A percentile compares a stretch with the other conserved stretches of the same genome.
phyloP scores from a whole-genome alignment of 139 green algal species.

The Coelastrella sp. region DNA sequence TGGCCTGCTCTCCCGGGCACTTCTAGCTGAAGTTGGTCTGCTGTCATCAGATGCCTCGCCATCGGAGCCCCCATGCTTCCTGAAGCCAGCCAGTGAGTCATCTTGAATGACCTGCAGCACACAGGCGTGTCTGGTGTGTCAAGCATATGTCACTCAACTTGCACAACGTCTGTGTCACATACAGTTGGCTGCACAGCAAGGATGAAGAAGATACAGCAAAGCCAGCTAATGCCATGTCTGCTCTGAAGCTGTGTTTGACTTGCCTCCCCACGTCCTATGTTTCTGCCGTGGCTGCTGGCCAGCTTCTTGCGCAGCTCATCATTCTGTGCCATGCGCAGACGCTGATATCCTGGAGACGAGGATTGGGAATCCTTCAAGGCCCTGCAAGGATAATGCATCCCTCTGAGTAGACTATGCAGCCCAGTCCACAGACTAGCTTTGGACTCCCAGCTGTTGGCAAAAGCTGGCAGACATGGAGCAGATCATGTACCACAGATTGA shows the following conservation, averaged over 20 bases:
- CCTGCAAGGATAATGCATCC: neutral
- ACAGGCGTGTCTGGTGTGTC: no score
- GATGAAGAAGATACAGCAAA: neutral
- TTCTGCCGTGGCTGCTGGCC: slow-evolving; percentile 45
- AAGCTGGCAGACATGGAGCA: neutral
- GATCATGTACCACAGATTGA: no score
- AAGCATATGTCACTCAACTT: no score
- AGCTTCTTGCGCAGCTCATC: slow-evolving; percentile 68
- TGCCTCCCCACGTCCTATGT: slow-evolving; percentile 27
- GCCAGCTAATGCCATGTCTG: neutral
- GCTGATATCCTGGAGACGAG: slow-evolving; percentile 65
- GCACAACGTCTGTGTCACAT: no score
- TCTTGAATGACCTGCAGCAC: slow-evolving; percentile 56
- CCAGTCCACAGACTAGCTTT: neutral
- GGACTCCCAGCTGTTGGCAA: neutral
- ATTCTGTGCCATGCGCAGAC: slow-evolving; percentile 66
- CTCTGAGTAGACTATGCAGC: no score
- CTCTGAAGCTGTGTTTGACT: neutral
- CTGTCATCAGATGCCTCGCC: neutral
- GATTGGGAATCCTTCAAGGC: slow-evolving; percentile 37
- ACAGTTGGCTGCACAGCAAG: no score
- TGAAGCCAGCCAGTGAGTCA: slow-evolving; percentile 58
- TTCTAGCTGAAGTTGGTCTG: neutral
- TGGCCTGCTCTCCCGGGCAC: no score
- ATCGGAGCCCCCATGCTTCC: slow-evolving; percentile 10